Base-by-base conservation (phyloP, 192 early-diverging fungal species). In the Dispira parvispora region DNA sequence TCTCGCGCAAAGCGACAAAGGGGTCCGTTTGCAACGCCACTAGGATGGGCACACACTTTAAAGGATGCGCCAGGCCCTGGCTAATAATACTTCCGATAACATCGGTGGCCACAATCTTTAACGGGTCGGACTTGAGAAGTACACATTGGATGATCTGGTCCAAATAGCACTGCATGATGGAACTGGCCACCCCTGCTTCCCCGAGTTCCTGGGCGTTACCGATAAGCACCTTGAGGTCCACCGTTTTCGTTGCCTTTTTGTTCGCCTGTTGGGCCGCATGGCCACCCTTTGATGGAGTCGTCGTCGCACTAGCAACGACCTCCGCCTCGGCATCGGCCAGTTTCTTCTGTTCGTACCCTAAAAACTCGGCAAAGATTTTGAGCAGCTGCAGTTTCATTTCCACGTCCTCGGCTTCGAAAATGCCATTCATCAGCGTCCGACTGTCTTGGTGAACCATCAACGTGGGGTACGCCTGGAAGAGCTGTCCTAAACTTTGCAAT, bases 161-260 rank as follows among this genome's bases (percentile, higher is more conserved):
- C 21, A 98, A 72, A 63, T 90, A 95, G 9, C 78, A 82, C 67
- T 98, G 90, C 86, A 96, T 93, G 43, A 98, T 69, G 52, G 91
- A 83, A 25, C 83, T 80, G 44, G 85, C 88, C n/a, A 96, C 84
- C 72, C 89, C 91, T 8, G 85, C 82, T 62, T 91, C 90, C 21
- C 82, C 82, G 75, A 90, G 82, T 52, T 87, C 86, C 38, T 83
- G 82, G 1, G 87, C 84, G 64, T 88, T 88, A 23, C 92, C 92
- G 8, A 93, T 77, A 28, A 95, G 68, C 25, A 85, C 79, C 38
- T 81, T 76, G 14, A 91, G 73, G 67, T 93, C 87, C 20, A 91
- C 74, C 32, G 75, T 64, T 26, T 67, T 77, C 25, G 60, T 63
- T 53, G 53, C 63, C 28, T 49, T 62, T 47, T 74, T 43, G 25